Conservation (phyloP, 441 rosid species). For the Brassica balearica region DNA sequence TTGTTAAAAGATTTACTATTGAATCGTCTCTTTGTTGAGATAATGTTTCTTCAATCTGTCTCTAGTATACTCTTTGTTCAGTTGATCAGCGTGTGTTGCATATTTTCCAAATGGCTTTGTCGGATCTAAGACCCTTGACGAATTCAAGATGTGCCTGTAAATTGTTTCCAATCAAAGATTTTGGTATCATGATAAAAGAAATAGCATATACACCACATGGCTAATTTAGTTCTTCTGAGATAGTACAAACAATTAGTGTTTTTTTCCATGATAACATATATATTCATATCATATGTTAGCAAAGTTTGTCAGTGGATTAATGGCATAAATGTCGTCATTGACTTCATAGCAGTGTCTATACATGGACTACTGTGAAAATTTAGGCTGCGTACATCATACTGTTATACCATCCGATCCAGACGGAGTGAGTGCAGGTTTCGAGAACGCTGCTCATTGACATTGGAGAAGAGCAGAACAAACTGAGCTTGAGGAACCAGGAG, state of each 20-base stretch:
- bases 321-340: no score
- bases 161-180: not conserved
- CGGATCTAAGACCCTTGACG: no score
- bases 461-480: conserved; percentile 53
- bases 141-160: not conserved
- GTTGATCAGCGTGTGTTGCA: conserved; percentile 7
- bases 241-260: no score
- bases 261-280: no score
- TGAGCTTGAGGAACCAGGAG: conserved; percentile 63
- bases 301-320: no score
- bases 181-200: no score
- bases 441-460: conserved; percentile 61
- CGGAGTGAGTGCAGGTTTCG: conserved; percentile 62
- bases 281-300: no score
- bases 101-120: not conserved
- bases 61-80: not conserved
- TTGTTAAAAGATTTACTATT: not conserved
- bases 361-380: no score
- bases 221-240: no score
- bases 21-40: not conserved
- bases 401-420: conserved; percentile 41
- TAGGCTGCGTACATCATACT: no score
- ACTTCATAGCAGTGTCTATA: no score
- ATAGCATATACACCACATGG: no score
- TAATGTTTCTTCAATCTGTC: not conserved